Conservation (phyloP, 331 rosid species). For the Arachis monticola region DNA sequence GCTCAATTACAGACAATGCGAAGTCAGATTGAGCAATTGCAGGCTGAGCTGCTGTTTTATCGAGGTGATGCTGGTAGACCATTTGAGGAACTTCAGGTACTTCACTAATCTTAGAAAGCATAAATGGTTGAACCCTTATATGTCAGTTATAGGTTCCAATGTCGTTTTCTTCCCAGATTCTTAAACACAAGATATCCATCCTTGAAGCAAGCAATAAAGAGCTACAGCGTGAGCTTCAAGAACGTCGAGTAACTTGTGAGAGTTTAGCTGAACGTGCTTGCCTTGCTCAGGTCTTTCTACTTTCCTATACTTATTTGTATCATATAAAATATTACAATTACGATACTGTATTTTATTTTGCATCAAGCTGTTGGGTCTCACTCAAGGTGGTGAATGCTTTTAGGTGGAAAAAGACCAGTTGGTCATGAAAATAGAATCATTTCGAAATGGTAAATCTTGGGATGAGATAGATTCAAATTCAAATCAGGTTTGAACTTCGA, state of each 20-base stretch:
- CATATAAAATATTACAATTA: constrained; percentile 5
- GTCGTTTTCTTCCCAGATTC: constrained; percentile 55
- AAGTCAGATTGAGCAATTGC: constrained; percentile 91
- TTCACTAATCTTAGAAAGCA: background rate
- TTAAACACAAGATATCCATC: constrained; percentile 83
- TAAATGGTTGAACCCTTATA: constrained; percentile 20
- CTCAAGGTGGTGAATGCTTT: constrained; percentile 27
- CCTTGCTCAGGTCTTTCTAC: constrained; percentile 71
- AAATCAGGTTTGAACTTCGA: constrained; percentile 67
- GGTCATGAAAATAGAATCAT: constrained; percentile 73
- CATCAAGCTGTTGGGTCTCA: constrained; percentile 31
- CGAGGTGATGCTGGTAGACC: constrained; percentile 75
- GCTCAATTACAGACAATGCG: constrained; percentile 80
- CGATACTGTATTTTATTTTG: constrained; percentile 1
- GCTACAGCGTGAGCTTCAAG: constrained; percentile 76
- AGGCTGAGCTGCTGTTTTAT: constrained; percentile 78
- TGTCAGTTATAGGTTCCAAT: constrained; percentile 24
- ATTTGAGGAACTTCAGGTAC: constrained; percentile 88
- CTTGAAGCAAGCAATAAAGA: constrained; percentile 89
- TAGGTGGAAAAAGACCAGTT: constrained; percentile 91
- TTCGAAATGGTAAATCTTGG: constrained; percentile 88
- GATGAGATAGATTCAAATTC: constrained; percentile 78
- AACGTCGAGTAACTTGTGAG: constrained; percentile 61
- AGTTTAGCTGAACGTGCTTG: constrained; percentile 71
- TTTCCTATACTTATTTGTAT: constrained; percentile 1